Evolutionary conservation across 1,284 basidiomycete species (phyloP), one percentile per base, ranked within the genome.

Genomic region (Irpex sp.): DNA sequence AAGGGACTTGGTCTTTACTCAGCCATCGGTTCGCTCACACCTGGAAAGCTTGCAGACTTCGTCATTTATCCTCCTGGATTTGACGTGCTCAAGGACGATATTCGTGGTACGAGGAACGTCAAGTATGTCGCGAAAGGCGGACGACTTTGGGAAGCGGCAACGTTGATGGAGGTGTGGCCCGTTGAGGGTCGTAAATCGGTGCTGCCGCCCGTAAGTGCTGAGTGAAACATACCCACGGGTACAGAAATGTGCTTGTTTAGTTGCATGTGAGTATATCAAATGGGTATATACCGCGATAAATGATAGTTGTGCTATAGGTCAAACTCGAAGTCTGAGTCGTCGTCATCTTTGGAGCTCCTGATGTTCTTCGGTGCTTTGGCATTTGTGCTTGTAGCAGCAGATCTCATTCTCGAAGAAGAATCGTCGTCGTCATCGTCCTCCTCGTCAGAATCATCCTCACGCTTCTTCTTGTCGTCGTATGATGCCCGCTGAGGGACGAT

Each of bases 111-210:
- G 5, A 74, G 75, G 57, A 75, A 86, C 15, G 75, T 89, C 55
- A 74, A 70, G 48, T 82, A 81, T 64, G 86, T 91, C 51, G 81
- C 79, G 1, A 77, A 85, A 52, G 87, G 88, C 44, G 88, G 88
- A 37, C 79, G 87, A 60, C 75, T 90, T 51, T 91, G 88, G 86
- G 79, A 85, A 61, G 86, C 88, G 0, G 75, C 78, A 36, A 85
- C 81, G 1, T 85, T 91, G 88, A 79, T 78, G 37, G 88, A 91
- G 71, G 75, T 87, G 2, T 91, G 88, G 88, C 88, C 89, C 4
- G 73, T 84, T 47, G 80, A 84, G 62, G 85, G 87, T 15, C 80
- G 79, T 67, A 82, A 77, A 64, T 82, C 83, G 65, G 68, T 67
- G 5, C 74, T 86, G 70, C 86, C 88, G 31, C 80, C 82, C 17